Base-by-base conservation (phyloP, 78 protist genomes). In the Dictyostelium purpureum region DNA sequence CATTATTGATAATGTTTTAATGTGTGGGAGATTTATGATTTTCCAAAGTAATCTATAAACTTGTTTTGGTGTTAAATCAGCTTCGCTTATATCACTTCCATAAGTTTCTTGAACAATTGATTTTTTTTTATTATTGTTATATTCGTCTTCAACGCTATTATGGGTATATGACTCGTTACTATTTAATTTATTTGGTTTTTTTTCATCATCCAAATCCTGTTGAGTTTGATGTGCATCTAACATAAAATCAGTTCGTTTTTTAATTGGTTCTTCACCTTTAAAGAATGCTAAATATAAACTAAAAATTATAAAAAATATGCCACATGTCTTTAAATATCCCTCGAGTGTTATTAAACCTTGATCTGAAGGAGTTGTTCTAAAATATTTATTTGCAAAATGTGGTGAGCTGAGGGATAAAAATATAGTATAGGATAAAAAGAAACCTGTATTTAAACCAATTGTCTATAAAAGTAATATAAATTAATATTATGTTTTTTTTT, bases 401-500 rank as follows among this genome's bases (percentile, higher is more conserved):
- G 87, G 63, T 18, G 93, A 81, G 59, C 79, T 82, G 54, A 96
- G 40, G 19, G 96, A 65, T 12, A 96, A 70, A 57, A 92, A 96
- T 38, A 95, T 79, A 40, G 97, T 94, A 59, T 88, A 95, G 7
- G 96, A 82, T 35, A 96, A 19, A 43, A 95, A 93, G 88, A 18
- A 93, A 28, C 98, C 98, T 26, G 73, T 33, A 26, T 71, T 87
- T 38, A 95, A 78, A 21, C 97, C 97, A 9, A 90, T 73, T 2
- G 94, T 74, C 79, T 97, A 40, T 16, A 21, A 28, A 19, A 71
- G 2, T 18, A 12, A 31, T 47, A 47, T 24, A 45, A 1, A 47
- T 47, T n/a, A n/a, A n/a, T n/a, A n/a, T n/a, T n/a, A n/a, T n/a
- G n/a, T n/a, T n/a, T n/a, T n/a, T n/a, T n/a, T n/a, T n/a, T n/a